Base-by-base conservation (phyloP, 768 basidiomycete species). In the Cystobasidium tubakii region DNA sequence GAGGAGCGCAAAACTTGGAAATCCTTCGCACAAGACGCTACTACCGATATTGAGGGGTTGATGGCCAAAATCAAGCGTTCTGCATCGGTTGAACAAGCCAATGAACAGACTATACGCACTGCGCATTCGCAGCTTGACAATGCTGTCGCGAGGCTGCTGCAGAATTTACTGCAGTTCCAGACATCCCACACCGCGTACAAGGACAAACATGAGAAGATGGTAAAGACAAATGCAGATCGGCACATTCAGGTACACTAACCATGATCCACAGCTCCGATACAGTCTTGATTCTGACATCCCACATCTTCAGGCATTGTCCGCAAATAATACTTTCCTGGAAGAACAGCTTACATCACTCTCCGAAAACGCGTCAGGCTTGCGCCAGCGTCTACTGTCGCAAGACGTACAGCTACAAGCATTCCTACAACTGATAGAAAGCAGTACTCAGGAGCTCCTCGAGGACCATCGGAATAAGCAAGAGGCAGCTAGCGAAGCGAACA, bases 1-100 rank as follows among this genome's bases (percentile, higher is more conserved):
- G 83, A n/a, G 31, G 75, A 75, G 33, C 57, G 77, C 15, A 74
- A 62, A n/a, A 77, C 74, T 17, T 79, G 79, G 79, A 78, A 77
- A 66, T 55, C 67, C 1, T 62, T 50, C 0, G 77, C 76, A 2
- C 53, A 69, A 21, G 27, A 33, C 25, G 74, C 74, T 27, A 64
- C 63, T 4, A 33, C 27, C 42, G 74, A 75, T 62, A 62, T 57
- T 25, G 66, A 72, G n/a, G 74, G 74, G 17, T 39, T 75, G 46
- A 39, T 67, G 44, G 69, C 69, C 17, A 75, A 75, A 60, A 72
- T 75, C 19, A 54, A 34, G 4, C 69, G 69, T 10, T 60, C 50
- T 27, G 31, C 55, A 44, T n/a, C 33, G 1, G 55, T 46, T n/a
- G 69, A 71, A 54, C 50, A 71, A 31, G 33, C 33, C 27, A 71